phyloP scores from a whole-genome alignment of 768 basidiomycete genomes.

The Lactarius hengduanensis region DNA sequence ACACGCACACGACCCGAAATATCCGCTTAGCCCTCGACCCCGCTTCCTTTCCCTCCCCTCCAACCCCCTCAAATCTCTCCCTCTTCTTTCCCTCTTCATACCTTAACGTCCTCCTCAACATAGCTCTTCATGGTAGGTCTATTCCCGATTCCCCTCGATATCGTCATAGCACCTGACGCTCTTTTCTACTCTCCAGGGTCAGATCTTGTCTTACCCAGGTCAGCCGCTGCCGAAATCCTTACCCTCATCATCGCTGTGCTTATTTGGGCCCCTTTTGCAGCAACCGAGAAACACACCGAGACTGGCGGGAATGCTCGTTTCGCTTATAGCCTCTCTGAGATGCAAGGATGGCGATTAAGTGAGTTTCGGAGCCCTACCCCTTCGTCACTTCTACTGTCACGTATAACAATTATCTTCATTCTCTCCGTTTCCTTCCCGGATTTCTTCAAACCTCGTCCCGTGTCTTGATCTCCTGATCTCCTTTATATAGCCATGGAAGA shows the following conservation, averaged over 20 bases:
- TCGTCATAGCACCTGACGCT: not conserved
- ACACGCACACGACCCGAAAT: conserved; percentile 21
- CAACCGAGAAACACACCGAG: conserved; percentile 78
- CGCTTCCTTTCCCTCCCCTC: conserved; percentile 7
- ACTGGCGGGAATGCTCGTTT: conserved; percentile 68
- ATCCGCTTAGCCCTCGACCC: conserved; percentile 20
- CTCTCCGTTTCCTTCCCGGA: not conserved
- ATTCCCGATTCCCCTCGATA: conserved; percentile 5
- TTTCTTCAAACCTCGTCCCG: conserved; percentile 7
- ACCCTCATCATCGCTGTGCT: conserved; percentile 6
- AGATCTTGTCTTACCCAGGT: conserved; percentile 84
- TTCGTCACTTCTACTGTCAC: not conserved
- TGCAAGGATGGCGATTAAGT: conserved; percentile 99
- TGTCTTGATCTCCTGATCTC: conserved; percentile 28
- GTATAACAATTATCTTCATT: not conserved
- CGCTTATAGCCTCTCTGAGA: conserved; percentile 82
- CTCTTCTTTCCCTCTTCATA: not conserved
- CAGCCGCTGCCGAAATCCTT: conserved; percentile 31
- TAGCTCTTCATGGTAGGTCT: conserved; percentile 16
- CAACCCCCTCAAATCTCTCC: not conserved
- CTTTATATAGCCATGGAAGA: conserved; percentile 88
- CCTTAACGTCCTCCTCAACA: not conserved
- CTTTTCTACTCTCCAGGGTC: conserved; percentile 53
- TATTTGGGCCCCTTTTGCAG: conserved; percentile 39
- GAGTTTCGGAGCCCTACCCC: conserved; percentile 40